These are phyloP conservation scores for Nakaseomyces bracarensis DNA, from an alignment of 1,139 yeast species.

Conservation along the genomic window DNA sequence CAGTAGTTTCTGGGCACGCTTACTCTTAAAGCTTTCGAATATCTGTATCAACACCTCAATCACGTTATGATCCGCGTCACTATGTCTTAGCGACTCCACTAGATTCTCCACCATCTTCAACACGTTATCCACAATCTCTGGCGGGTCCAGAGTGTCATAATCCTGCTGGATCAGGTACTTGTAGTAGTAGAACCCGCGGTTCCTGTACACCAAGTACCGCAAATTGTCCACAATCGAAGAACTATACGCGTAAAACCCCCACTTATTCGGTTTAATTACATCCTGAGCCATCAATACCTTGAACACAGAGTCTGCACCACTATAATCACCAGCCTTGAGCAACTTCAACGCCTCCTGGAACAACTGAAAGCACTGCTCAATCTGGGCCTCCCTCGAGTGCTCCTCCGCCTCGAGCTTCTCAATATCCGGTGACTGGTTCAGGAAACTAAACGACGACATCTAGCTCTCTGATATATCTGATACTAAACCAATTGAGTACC, in stretches of 20 bases:
- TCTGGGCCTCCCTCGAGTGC: conserved; percentile 74
- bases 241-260: conserved; percentile 39
- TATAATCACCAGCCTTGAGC: conserved; percentile 46
- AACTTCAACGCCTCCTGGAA: conserved; percentile 61
- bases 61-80: conserved; percentile 53
- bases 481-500: neutral
- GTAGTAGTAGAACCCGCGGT: conserved; percentile 67
- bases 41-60: conserved; percentile 43
- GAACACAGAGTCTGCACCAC: conserved; percentile 48
- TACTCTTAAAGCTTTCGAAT: conserved; percentile 41
- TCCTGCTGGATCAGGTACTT: conserved; percentile 36
- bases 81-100: conserved; percentile 47
- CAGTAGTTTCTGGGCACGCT: conserved; percentile 50
- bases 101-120: conserved; percentile 46
- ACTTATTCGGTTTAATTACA: conserved; percentile 46
- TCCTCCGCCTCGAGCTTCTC: conserved; percentile 65
- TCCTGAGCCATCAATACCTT: conserved; percentile 59
- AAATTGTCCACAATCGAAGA: conserved; percentile 69
- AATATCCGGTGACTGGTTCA: conserved; percentile 64
- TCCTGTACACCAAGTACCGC: conserved; percentile 70
- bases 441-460: conserved; percentile 71
- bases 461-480: neutral
- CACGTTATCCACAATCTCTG: conserved; percentile 31
- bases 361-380: conserved; percentile 75
- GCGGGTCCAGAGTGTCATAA: conserved; percentile 15